Evolutionary conservation across 495 filamentous ascomycete genomes (phyloP), one percentile per base, ranked within the genome.

Genomic region (Talaromyces borbonicus): DNA sequence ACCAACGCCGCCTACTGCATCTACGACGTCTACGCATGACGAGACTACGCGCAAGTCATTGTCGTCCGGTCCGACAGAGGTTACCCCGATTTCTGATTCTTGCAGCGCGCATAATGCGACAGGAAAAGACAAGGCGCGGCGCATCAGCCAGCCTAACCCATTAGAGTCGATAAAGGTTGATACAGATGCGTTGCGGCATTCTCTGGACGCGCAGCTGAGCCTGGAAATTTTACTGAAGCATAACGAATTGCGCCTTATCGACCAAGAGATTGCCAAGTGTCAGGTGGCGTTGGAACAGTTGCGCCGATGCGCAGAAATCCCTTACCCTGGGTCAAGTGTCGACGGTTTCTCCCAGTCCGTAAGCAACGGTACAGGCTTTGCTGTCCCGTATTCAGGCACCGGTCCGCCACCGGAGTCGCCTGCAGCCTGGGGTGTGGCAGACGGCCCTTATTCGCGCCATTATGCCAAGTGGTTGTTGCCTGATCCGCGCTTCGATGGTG

Each of bases 181-280:
- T 44, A 50, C 61, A 25, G 57, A 64, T 30, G 55, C 48, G 33
- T 68, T 87, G 44, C 81, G 77, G 52, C 80, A 92, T 31, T 79
- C 73, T 7, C 81, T 96, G 53, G 82, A 88, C 53, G 75, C 83
- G 31, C 86, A 96, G 62, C 80, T 98, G 61, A 83, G 85, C 53
- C 78, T 93, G 48, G 88, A 97, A 65, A 90, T 97, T 32, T 67
- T 96, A 46, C 65, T 95, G 53, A 98, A 96, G 69, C 92, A 98
- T 58, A 78, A 90, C 51, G 92, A 98, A 67, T 67, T 96, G 20
- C 85, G 88, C 12, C 72, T 95, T 47, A 94, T 98, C 62, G 87
- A 97, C 60, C 89, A 95, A 63, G 90, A 97, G 63, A 77, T 97
- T 49, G 89, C 87, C 53, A 95, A 94, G 71, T 95, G 90, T 54